Evolutionary conservation across 2,329 filamentous ascomycete genomes (phyloP), one percentile per base, ranked within the genome.

Genomic region (Paraconiothyrium sp.): DNA sequence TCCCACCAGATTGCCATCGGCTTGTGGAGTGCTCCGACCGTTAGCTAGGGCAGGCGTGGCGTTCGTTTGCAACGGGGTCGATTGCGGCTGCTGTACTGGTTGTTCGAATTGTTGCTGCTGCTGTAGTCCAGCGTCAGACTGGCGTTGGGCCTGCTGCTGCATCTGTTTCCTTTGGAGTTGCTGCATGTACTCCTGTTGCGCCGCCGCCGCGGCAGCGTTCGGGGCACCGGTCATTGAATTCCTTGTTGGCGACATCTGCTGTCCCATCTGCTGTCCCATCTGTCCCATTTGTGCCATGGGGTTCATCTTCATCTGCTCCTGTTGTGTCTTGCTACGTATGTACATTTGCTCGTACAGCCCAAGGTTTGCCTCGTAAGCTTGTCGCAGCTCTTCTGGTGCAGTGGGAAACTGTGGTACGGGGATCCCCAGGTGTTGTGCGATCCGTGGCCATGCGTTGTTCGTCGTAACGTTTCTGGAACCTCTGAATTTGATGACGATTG

Each of bases 341-440:
- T 86, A 91, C 1, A 85, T 86, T 61, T 89, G 87, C 75, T 97
- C 94, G 66, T 97, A 97, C 35, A 89, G 86, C 30, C 86, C 81
- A 6, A 97, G 80, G 67, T 94, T 93, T 39, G 87, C 85, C 70
- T 93, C 90, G 77, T 95, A 97, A 7, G 92, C 85, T 32, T 85
- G 84, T 69, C 89, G 83, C 61, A 97, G 77, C 67, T 95, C 89
- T 60, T 87, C 85, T 2, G 88, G 84, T 0, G 92, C 92, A 10
- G 83, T 86, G 1, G 89, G 90, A 58, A 79, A 82, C 59, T 82
- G 79, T 20, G 76, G 75, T 52, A 75, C 76, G 11, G 74, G 67
- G 46, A 82, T 80, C n/a, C 78, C 75, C 66, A 84, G 69, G 63
- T 78, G 76, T 27, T 88, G 68, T 1, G 92, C 89, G 58, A 97